phyloP scores from a whole-genome alignment of 768 basidiomycete genomes.

The Panaeolus cyanescens region DNA sequence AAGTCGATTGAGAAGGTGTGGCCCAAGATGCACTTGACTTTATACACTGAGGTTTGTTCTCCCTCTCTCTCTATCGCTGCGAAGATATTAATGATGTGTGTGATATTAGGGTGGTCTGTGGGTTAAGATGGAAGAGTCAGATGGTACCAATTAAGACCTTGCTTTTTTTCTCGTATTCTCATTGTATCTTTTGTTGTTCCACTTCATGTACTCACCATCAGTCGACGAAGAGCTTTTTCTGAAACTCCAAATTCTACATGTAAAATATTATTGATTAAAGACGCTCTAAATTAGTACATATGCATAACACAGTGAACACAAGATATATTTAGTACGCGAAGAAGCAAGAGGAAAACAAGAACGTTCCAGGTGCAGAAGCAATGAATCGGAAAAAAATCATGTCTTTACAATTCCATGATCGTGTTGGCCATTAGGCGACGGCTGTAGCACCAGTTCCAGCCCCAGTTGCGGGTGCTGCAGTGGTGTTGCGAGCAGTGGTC shows the following conservation, averaged over 20 bases:
- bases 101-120: conserved; percentile 51
- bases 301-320: background rate
- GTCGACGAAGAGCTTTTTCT: too few species aligned
- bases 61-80: background rate
- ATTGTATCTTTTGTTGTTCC: too few species aligned
- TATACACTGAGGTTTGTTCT: conserved; percentile 46
- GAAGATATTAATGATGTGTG: background rate
- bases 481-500: conserved; percentile 7
- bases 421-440: background rate
- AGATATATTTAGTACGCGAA: background rate
- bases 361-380: background rate
- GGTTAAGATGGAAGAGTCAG: conserved; percentile 47
- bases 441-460: background rate
- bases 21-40: conserved; percentile 56
- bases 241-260: background rate
- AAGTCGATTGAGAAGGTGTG: conserved; percentile 52
- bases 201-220: too few species aligned
- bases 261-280: background rate
- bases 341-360: background rate
- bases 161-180: too few species aligned
- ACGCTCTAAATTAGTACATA: background rate
- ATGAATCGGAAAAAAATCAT: background rate
- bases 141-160: conserved; percentile 14
- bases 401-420: too few species aligned
- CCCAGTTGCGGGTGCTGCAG: conserved; percentile 3